Percentiles rank a stretch among this genome's conserved stretches.
These are phyloP conservation scores for Lyophyllum shimeji DNA, from an alignment of 768 basidiomycete species.

Conservation along the genomic window DNA sequence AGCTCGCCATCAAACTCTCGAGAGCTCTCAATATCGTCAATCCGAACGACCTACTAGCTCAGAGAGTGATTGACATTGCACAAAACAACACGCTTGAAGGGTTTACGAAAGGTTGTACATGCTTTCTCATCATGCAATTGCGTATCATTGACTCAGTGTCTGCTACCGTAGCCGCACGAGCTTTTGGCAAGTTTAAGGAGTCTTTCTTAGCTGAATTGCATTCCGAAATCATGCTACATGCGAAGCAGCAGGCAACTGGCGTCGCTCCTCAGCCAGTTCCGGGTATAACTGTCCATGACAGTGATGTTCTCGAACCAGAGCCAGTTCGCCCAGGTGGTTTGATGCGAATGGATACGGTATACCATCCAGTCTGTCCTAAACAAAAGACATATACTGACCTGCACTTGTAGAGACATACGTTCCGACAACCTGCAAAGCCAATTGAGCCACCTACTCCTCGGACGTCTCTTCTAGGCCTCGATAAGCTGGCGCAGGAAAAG, in stretches of 20 bases:
- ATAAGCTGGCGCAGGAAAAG: conserved; percentile 88
- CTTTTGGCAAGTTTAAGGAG: conserved; percentile 86
- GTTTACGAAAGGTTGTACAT: conserved; percentile 63
- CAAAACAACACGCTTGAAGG: conserved; percentile 60
- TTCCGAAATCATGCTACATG: conserved; percentile 73
- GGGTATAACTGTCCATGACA: conserved; percentile 77
- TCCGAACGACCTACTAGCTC: conserved; percentile 81
- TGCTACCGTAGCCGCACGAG: conserved; percentile 55
- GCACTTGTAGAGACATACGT: conserved; percentile 66
- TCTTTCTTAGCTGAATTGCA: conserved; percentile 78
- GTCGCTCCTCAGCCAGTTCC: conserved; percentile 58
- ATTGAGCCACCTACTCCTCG: conserved; percentile 78
- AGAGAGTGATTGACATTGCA: conserved; percentile 78
- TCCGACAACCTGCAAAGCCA: conserved; percentile 71
- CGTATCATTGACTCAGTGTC: background rate
- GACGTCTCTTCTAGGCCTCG: conserved; percentile 81
- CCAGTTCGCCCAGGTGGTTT: conserved; percentile 77
- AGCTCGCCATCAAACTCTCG: conserved; percentile 77
- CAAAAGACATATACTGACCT: background rate
- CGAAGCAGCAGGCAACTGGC: conserved; percentile 60
- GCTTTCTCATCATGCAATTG: background rate
- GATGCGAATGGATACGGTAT: conserved; percentile 61
- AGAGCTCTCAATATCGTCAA: conserved; percentile 77
- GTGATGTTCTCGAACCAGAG: conserved; percentile 83
- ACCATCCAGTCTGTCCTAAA: conserved; percentile 18